These are phyloP conservation scores for Phanerodontia chrysosporium DNA, from an alignment of 768 basidiomycete genomes.

Conservation along the genomic window DNA sequence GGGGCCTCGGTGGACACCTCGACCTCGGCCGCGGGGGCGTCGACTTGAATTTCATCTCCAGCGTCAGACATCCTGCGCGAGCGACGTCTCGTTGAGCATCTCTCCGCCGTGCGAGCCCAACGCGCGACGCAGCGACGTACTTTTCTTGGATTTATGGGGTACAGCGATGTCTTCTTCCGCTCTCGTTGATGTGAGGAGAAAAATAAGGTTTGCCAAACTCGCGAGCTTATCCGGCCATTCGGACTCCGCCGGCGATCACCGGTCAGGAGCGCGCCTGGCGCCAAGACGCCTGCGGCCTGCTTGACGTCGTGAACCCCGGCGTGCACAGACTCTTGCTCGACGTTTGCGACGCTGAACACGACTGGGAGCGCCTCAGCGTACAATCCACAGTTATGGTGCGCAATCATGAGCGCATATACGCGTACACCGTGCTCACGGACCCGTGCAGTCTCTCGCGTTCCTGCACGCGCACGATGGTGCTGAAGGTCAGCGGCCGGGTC, in stretches of 20 bases:
- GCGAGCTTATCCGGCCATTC: constrained; percentile 34
- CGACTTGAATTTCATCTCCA: constrained; percentile 91
- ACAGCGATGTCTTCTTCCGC: constrained; percentile 85
- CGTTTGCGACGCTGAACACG: not conserved
- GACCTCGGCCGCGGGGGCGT: constrained; percentile 58
- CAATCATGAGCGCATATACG: not conserved
- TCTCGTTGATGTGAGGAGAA: constrained; percentile 83
- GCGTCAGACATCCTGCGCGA: constrained; percentile 85
- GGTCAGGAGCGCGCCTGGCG: constrained; percentile 14
- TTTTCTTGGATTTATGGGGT: constrained; percentile 21
- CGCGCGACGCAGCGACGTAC: constrained; percentile 9
- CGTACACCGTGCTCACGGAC: not conserved
- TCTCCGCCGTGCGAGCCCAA: not conserved
- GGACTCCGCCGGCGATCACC: constrained; percentile 53
- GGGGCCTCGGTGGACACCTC: constrained; percentile 87
- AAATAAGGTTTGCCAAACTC: constrained; percentile 42
- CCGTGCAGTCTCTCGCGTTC: constrained; percentile 62
- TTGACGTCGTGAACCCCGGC: not conserved
- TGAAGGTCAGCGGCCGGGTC: constrained; percentile 57
- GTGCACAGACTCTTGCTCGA: not conserved
- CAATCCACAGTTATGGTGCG: not conserved
- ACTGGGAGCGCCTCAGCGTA: not conserved
- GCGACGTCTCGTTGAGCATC: constrained; percentile 6
- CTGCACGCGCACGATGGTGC: constrained; percentile 68
- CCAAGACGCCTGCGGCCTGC: not conserved